Base-by-base conservation (phyloP, 192 early-diverging fungal species). In the Coemansia sp. region DNA sequence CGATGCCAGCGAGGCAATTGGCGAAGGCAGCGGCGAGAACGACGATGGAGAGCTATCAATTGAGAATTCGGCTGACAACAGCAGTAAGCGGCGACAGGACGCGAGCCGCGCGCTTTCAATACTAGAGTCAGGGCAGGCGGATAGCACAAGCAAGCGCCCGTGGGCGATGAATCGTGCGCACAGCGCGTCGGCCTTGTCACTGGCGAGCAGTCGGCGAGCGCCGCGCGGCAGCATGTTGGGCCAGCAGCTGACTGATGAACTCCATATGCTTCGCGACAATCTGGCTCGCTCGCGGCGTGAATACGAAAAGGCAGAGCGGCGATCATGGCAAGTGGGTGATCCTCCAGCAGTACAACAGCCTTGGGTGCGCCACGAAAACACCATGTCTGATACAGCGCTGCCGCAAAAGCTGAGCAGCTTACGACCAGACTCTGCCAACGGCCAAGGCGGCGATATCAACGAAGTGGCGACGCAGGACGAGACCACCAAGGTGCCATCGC, bases 191-290 rank as follows among this genome's bases (percentile, higher is more conserved):
- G 58, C 71, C 10, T 32, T 66, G 15, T 82, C 80, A 9, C 58
- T 76, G 19, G 64, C 53, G 44, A 72, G 72, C 45, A 44, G 57
- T 37, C 60, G 62, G 57, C 68, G 62, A 21, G 63, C 72, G 3
- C 53, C 69, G 58, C 80, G 80, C 42, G 80, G 80, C 41, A 82
- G 80, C 59, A 74, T 74, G 34, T 66, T 82, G 19, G 80, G 80
- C n/a, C 80, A 82, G 72, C 70, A 82, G 68, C 80, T 82, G 29
- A 76, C 80, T 3, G 80, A 82, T 27, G 80, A 82, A 63, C 70
- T 82, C 34, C 74, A 82, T 41, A 32, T 58, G 29, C 39, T 82
- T 8, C 74, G 80, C 9, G 71, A 71, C 45, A 63, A 57, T 11
- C 67, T 82, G 27, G 74, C 80, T 27, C 80, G 71, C 19, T 66